phyloP scores from a whole-genome alignment of 1,139 yeast species.

The Geotrichum carabidarum region DNA sequence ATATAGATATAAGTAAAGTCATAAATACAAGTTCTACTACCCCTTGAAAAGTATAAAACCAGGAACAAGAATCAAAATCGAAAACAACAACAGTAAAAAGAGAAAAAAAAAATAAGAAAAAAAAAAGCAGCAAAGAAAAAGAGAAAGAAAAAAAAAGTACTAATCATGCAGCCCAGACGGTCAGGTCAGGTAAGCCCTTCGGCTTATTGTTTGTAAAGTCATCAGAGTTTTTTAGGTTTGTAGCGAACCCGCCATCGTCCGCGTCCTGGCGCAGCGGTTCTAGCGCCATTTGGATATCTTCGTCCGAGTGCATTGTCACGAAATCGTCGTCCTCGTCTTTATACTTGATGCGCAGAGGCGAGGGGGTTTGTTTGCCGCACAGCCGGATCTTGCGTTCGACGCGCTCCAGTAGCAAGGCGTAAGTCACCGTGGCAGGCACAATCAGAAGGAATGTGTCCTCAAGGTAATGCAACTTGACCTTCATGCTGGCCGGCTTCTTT shows the following conservation, averaged over 20 bases:
- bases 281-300: slow-evolving; percentile 50
- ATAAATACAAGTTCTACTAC: too few species aligned
- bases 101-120: background rate
- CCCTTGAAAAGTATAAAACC: background rate
- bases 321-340: slow-evolving; percentile 95
- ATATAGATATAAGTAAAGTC: background rate
- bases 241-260: background rate
- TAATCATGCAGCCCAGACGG: slow-evolving; percentile 15
- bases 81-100: background rate
- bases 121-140: background rate
- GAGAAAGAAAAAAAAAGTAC: background rate
- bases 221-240: background rate
- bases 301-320: slow-evolving; percentile 79
- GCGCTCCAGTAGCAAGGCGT: slow-evolving; percentile 43
- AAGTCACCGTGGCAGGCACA: slow-evolving; percentile 47
- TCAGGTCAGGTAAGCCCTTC: slow-evolving; percentile 3
- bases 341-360: slow-evolving; percentile 59
- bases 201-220: background rate
- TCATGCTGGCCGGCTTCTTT: slow-evolving; percentile 32
- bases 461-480: slow-evolving; percentile 48
- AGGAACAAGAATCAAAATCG: background rate
- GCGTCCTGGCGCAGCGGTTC: slow-evolving; percentile 25
- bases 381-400: slow-evolving; percentile 45
- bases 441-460: slow-evolving; percentile 43
- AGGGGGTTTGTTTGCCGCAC: slow-evolving; percentile 38